These are phyloP conservation scores for Pulicaria dysenterica DNA, from an alignment of 129 eudicot genomes.

Conservation along the genomic window DNA sequence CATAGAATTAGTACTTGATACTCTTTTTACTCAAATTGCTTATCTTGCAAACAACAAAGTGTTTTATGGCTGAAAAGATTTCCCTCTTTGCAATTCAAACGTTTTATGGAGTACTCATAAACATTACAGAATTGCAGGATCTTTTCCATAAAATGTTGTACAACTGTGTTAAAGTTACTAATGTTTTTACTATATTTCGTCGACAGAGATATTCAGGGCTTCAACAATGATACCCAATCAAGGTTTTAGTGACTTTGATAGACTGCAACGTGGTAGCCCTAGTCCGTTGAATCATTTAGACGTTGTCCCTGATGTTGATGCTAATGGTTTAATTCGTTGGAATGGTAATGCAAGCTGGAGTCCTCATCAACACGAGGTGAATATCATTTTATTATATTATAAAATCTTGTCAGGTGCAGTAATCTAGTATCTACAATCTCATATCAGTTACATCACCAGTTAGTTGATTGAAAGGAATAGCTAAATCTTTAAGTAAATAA, in stretches of 20 bases:
- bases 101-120: background rate
- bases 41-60: no score
- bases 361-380: conserved; percentile 72
- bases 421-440: background rate
- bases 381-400: background rate
- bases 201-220: conserved; percentile 68
- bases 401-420: background rate
- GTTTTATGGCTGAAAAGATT: conserved; percentile 8
- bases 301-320: conserved; percentile 54
- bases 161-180: background rate
- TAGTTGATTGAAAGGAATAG: no score
- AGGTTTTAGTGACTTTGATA: conserved; percentile 67
- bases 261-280: conserved; percentile 85
- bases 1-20: background rate
- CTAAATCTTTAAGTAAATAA: no score
- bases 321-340: conserved; percentile 61
- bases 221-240: conserved; percentile 67
- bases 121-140: conserved; percentile 4
- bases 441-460: background rate
- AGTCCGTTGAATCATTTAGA: conserved; percentile 57
- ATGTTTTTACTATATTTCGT: conserved; percentile 1
- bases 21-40: background rate
- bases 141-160: conserved; percentile 11
- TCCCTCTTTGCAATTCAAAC: background rate
- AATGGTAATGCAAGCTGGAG: conserved; percentile 63